Evolutionary conservation across 805 yeast species (phyloP).

Genomic region (Wickerhamia fluorescens): DNA sequence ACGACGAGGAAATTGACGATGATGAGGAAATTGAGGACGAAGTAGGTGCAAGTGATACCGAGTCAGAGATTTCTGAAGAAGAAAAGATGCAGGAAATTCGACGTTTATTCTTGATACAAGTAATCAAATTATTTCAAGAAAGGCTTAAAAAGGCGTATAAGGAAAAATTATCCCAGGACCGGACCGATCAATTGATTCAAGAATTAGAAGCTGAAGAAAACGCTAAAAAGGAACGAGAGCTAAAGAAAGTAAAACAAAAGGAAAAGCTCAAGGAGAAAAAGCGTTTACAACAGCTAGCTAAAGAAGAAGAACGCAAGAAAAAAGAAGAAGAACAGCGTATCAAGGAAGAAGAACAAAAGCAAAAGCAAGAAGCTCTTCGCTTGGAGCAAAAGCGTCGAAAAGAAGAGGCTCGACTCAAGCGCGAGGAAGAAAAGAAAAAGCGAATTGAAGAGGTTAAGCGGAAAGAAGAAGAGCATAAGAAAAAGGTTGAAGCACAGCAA

Average conservation of each 20-base stretch:
- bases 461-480: conserved; percentile 26
- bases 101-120: conserved; percentile 69
- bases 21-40: conserved; percentile 39
- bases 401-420: conserved; percentile 31
- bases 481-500: conserved; percentile 22
- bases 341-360: conserved; percentile 24
- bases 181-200: conserved; percentile 51
- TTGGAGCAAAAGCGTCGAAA: conserved; percentile 33
- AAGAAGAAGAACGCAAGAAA: conserved; percentile 52
- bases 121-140: conserved; percentile 69
- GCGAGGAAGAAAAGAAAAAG: conserved; percentile 45
- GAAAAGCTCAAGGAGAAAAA: conserved; percentile 71
- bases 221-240: conserved; percentile 57
- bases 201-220: conserved; percentile 67
- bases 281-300: conserved; percentile 51
- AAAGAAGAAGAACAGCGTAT: conserved; percentile 47
- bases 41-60: conserved; percentile 31
- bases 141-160: conserved; percentile 71
- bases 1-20: conserved; percentile 2
- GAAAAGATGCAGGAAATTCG: conserved; percentile 72
- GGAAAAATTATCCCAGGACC: conserved; percentile 73
- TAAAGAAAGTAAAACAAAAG: conserved; percentile 55
- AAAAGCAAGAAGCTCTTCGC: conserved; percentile 26
- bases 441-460: conserved; percentile 28
- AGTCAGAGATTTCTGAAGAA: conserved; percentile 40